Percentiles rank a stretch among this genome's conserved stretches.
Conservation (phyloP, 495 filamentous ascomycete genomes). For the Trichoderma erinaceum region DNA sequence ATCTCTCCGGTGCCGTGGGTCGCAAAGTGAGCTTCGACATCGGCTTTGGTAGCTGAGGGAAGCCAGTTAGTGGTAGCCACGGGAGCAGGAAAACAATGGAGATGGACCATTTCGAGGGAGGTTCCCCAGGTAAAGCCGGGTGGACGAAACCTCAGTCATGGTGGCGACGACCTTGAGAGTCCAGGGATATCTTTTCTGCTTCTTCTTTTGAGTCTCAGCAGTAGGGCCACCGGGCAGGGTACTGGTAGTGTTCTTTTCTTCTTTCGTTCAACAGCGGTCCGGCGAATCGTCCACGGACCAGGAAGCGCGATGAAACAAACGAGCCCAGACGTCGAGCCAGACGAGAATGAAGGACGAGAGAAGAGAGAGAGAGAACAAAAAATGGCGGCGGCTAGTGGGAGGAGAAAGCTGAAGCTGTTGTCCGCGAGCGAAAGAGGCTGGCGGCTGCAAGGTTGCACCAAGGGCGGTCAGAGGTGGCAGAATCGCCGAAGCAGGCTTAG, state of each 20-base stretch:
- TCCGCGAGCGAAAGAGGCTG: constrained; percentile 3
- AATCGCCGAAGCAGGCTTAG: neutral
- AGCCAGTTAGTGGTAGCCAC: constrained; percentile 22
- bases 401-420: neutral
- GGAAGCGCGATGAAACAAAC: neutral
- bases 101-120: constrained; percentile 90
- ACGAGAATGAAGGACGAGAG: neutral
- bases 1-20: constrained; percentile 95
- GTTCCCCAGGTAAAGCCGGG: constrained; percentile 94
- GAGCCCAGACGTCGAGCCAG: neutral
- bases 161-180: constrained; percentile 17
- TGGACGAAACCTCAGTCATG: constrained; percentile 79
- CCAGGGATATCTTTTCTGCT: neutral
- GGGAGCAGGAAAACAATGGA: constrained; percentile 25
- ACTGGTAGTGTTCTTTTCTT: neutral
- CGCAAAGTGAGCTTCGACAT: constrained; percentile 93
- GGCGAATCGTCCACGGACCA: neutral
- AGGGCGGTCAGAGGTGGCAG: neutral
- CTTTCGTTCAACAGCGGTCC: neutral
- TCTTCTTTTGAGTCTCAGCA: neutral
- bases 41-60: constrained; percentile 80
- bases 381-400: neutral
- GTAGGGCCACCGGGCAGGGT: neutral
- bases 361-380: neutral
- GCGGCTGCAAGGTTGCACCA: constrained; percentile 6